Evolutionary conservation across 305 asterid species (phyloP), one percentile per base, ranked within the genome.

Genomic region (Plantago lanceolata): DNA sequence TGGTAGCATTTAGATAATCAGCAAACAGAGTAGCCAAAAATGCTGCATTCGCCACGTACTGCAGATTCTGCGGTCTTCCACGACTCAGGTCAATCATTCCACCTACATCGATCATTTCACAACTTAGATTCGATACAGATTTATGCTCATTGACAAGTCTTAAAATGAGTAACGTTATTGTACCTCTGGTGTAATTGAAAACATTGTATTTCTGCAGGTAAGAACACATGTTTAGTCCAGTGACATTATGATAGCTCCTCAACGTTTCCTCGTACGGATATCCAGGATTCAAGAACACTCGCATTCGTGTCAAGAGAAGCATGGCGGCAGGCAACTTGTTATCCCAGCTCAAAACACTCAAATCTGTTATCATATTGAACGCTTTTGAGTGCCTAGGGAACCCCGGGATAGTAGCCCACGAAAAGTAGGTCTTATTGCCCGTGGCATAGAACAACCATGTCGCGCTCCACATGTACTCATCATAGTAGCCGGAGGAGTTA

Each of bases 361-460:
- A 68, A 73, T 86, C 94, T 0, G 88, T 85, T 6, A 4, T 76
- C 84, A 74, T 82, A 0, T 9, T 28, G 15, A 71, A 73, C 0
- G 89, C 96, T 44, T 63, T 72, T 0, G 89, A 47, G 47, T 86
- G 71, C 49, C 2, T 61, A 0, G 92, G 49, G 17, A 86, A 19
- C 33, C 73, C 73, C 0, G 83, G 71, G 57, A 72, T 57, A 0
- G 96, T 88, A 2, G 96, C 98, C 71, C 80, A 19, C 0, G 75
- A 9, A 12, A 86, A 71, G 65, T 91, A 88, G 2, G 77, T 68
- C 9, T 8, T 33, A 28, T 91, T 89, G 5, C 96, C 96, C 1
- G 98, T 91, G 33, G 98, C 96, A 56, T 85, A 91, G 64, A 59
- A 91, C 40, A 91, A 66, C 98, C 96, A 91, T 0, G 95, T 79